These are phyloP conservation scores for Chaetomium cochliodes DNA, from an alignment of 495 filamentous ascomycete species.

Conservation along the genomic window DNA sequence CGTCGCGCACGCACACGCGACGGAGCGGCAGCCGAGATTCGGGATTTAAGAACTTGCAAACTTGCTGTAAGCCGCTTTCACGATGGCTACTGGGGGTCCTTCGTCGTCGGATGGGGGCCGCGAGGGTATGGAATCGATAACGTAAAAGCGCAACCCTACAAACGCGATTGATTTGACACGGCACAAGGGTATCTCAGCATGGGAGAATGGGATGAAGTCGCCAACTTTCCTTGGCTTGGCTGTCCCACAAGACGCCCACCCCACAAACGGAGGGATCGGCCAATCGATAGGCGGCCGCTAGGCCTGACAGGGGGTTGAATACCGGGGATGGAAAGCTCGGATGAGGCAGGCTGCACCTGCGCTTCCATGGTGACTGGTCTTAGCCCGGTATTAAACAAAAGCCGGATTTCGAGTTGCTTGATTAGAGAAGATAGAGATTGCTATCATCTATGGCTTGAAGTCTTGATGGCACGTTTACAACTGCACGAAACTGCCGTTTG, in stretches of 20 bases:
- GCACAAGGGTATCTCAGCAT: constrained; percentile 5
- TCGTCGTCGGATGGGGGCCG: neutral
- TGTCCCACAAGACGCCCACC: neutral
- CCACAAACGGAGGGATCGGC: constrained; percentile 7
- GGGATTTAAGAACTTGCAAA: neutral
- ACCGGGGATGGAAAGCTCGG: neutral
- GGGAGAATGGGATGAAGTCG: constrained; percentile 22
- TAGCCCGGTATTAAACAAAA: no score
- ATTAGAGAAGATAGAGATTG: no score
- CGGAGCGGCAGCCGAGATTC: constrained; percentile 8
- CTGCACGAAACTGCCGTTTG: no score
- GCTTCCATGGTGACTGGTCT: no score
- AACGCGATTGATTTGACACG: constrained; percentile 3
- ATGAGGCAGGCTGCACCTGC: no score
- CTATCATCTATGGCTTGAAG: no score
- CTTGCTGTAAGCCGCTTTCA: neutral
- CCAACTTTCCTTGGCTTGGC: constrained; percentile 22
- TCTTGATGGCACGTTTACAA: no score
- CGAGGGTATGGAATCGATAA: constrained; percentile 25
- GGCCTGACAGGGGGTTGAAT: constrained; percentile 4
- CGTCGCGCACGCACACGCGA: constrained; percentile 13
- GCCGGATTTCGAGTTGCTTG: no score
- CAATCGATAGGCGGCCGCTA: constrained; percentile 17
- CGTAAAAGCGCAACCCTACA: constrained; percentile 4
- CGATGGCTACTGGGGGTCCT: constrained; percentile 17